A percentile compares a stretch with the other conserved stretches of the same genome.
Evolutionary conservation across 495 filamentous ascomycete genomes (phyloP).

Genomic region (Cercophora sp.): DNA sequence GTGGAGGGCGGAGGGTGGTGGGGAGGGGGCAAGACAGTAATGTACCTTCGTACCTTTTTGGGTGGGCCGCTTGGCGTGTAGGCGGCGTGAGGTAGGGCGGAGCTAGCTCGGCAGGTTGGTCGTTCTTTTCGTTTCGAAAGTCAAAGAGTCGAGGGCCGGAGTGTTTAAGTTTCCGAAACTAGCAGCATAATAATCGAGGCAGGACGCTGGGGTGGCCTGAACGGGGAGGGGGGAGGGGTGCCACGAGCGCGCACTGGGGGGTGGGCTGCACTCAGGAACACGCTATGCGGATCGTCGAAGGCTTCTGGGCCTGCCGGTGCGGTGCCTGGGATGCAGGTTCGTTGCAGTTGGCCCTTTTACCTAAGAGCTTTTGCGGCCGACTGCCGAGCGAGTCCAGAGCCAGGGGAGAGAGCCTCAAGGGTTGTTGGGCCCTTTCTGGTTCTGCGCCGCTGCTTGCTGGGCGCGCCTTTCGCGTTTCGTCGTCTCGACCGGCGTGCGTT

Average conservation of each 20-base stretch:
- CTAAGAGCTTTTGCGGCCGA: slow-evolving; percentile 23
- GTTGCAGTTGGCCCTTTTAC: slow-evolving; percentile 22
- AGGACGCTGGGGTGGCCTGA: slow-evolving; percentile 7
- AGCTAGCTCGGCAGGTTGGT: slow-evolving; percentile 25
- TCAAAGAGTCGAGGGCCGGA: slow-evolving; percentile 24
- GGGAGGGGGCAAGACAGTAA: slow-evolving; percentile 7
- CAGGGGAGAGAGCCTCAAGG: too few species aligned
- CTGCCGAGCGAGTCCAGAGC: slow-evolving; percentile 20
- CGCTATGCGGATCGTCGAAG: slow-evolving; percentile 24
- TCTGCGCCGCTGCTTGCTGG: too few species aligned
- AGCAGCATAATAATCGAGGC: slow-evolving; percentile 22
- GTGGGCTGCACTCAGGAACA: slow-evolving; percentile 19
- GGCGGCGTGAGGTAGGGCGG: slow-evolving; percentile 17
- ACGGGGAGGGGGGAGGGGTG: not conserved
- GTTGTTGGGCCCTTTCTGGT: too few species aligned
- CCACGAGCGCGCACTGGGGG: not conserved
- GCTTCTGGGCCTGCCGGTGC: slow-evolving; percentile 21
- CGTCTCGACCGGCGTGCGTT: too few species aligned
- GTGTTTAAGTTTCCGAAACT: slow-evolving; percentile 26
- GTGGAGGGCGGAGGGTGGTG: slow-evolving; percentile 12
- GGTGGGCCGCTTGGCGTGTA: slow-evolving; percentile 10
- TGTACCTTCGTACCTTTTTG: slow-evolving; percentile 24
- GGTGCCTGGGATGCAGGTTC: slow-evolving; percentile 27
- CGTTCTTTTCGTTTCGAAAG: slow-evolving; percentile 24
- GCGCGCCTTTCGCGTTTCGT: too few species aligned